phyloP scores from a whole-genome alignment of 306 rosid species.

The Carpinus fangiana region DNA sequence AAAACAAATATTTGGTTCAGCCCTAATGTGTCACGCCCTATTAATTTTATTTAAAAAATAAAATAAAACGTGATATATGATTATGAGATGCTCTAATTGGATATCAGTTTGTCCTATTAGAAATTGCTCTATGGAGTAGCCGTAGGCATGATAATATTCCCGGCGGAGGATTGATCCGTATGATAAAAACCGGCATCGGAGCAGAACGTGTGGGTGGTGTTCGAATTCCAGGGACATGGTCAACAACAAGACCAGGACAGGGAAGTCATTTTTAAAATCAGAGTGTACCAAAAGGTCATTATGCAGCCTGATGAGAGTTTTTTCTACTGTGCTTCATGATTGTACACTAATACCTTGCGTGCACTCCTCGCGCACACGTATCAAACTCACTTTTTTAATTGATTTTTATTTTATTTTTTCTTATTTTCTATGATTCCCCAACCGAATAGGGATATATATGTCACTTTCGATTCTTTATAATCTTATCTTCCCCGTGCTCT shows the following conservation, averaged over 20 bases:
- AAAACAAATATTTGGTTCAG: too few species aligned
- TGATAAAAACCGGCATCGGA: conserved; percentile 28
- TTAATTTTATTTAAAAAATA: not conserved
- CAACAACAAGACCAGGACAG: not conserved
- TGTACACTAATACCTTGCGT: conserved; percentile 66
- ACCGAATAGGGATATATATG: conserved; percentile 52
- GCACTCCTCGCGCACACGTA: conserved; percentile 62
- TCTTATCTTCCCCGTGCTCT: conserved; percentile 43
- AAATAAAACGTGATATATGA: not conserved
- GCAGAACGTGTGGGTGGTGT: conserved; percentile 23
- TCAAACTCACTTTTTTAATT: conserved; percentile 8
- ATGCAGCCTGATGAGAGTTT: conserved; percentile 31
- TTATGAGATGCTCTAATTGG: too few species aligned
- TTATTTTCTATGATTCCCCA: conserved; percentile 12
- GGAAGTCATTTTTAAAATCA: not conserved
- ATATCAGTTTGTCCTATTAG: not conserved
- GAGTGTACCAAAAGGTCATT: conserved; percentile 10
- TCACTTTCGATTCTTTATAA: conserved; percentile 63
- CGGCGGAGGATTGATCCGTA: conserved; percentile 26
- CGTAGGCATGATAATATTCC: conserved; percentile 25
- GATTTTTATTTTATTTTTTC: not conserved
- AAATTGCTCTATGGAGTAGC: not conserved
- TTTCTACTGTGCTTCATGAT: conserved; percentile 42
- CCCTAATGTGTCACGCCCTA: too few species aligned
- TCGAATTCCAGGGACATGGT: conserved; percentile 27